Base-by-base conservation (phyloP, 805 yeast genomes). In the Dipodascus geniculatus region DNA sequence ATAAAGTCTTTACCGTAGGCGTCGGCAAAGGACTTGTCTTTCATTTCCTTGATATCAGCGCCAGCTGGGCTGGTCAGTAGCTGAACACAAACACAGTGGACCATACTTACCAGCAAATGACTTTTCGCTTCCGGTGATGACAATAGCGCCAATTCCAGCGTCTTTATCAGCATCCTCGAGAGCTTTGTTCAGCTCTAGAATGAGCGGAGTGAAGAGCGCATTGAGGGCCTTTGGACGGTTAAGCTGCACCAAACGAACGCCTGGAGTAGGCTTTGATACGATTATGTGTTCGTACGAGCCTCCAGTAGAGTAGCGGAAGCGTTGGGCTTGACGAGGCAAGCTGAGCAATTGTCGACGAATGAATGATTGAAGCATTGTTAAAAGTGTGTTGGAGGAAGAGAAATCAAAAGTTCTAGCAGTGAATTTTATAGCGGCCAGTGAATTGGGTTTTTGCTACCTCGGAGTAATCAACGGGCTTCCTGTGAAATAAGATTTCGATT, bases 21-120 rank as follows among this genome's bases (percentile, higher is more conserved):
- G 20, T 68, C 68, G 28, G 72, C 70, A 35, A 69, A 65, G 1
- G 69, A 63, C 58, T 66, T 60, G 58, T 63, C 62, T 57, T 68
- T 63, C 78, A 77, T 75, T 62, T 75, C 77, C 63, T 75, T 74
- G 65, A 77, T 77, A 58, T 77, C 81, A 11, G 81, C 81, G 17
- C 81, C 81, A 6, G 81, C 79, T 38, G 4, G 14, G 19, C 4
- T 38, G 14, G 17, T 38, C 14, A 38, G 20, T 24, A 16, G 17
- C 23, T 52, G 33, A 44, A 23, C 49, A 66, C n/a, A 16, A 55
- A 53, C 53, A 11, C 4, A 4, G 20, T 4, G 4, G 14, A 11
- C 14, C 4, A 38, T 14, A 38, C 44, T 38, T n/a, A 38, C 44
- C 44, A n/a, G 81, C 80, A 58, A 77, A 77, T 2, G 79, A 80